A percentile compares a stretch with the other conserved stretches of the same genome.
phyloP scores from a whole-genome alignment of 805 yeast genomes.

The Limtongia smithiae region DNA sequence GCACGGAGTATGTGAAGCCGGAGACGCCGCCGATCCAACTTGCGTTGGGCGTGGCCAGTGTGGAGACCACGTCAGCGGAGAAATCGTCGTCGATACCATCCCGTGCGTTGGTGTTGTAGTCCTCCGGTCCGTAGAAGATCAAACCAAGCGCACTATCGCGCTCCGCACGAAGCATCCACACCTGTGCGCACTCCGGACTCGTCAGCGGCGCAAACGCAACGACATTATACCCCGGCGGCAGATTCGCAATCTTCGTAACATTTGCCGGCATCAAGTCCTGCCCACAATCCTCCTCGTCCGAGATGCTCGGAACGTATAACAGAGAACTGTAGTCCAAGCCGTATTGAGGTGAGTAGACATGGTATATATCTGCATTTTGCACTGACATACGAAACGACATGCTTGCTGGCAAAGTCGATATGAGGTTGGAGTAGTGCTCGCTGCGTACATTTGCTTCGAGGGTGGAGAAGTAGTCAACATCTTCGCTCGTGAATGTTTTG shows the following conservation, averaged over 20 bases:
- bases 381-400: conserved; percentile 13
- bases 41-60: background rate
- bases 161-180: conserved; percentile 23
- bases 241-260: conserved; percentile 13
- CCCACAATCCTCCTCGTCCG: conserved; percentile 9
- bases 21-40: conserved; percentile 6
- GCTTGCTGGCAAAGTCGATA: conserved; percentile 10
- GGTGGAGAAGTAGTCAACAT: too few species aligned
- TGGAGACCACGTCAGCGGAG: background rate
- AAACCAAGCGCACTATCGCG: conserved; percentile 22
- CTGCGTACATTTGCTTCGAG: too few species aligned
- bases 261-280: conserved; percentile 6
- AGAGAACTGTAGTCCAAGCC: conserved; percentile 12
- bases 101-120: background rate
- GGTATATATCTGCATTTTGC: conserved; percentile 5
- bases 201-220: conserved; percentile 25
- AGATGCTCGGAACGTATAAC: conserved; percentile 19
- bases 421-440: background rate
- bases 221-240: conserved; percentile 22
- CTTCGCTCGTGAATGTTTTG: too few species aligned
- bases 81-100: too few species aligned
- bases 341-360: conserved; percentile 6
- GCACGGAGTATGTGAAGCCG: conserved; percentile 21
- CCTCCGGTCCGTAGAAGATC: conserved; percentile 14
- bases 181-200: conserved; percentile 10